A percentile compares a stretch with the other conserved stretches of the same genome.
phyloP scores from a whole-genome alignment of 2,329 filamentous ascomycete genomes.

The Ophiostoma tasmaniense region DNA sequence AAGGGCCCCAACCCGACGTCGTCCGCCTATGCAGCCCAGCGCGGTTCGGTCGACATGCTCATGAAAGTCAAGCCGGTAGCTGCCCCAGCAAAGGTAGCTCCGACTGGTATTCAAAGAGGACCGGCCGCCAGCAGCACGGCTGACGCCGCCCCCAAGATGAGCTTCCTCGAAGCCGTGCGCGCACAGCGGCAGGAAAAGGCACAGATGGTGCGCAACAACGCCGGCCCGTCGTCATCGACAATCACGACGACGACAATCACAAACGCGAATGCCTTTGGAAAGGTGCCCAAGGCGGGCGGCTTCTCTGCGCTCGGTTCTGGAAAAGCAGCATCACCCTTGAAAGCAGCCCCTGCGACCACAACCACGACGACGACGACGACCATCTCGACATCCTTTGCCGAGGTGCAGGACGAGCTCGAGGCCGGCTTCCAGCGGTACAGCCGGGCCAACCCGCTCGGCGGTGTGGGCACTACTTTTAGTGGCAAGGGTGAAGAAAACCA shows the following conservation, averaged over 20 bases:
- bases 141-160: conserved; percentile 1
- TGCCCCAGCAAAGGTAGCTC: background rate
- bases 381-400: background rate
- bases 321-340: background rate
- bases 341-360: background rate
- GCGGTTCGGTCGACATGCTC: conserved; percentile 15
- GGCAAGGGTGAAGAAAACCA: background rate
- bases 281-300: background rate
- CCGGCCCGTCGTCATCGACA: background rate
- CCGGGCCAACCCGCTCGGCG: conserved; percentile 16
- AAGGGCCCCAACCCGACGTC: conserved; percentile 13
- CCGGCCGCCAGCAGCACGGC: background rate
- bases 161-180: conserved; percentile 14
- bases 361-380: background rate
- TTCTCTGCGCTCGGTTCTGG: conserved; percentile 5
- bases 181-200: conserved; percentile 14
- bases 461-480: conserved; percentile 6
- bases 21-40: conserved; percentile 14
- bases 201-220: background rate
- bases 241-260: background rate
- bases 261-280: background rate
- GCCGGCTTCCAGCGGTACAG: conserved; percentile 15
- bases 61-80: conserved; percentile 9
- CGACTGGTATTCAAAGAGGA: background rate
- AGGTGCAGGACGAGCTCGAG: conserved; percentile 16